Evolutionary conservation across 2,329 filamentous ascomycete species (phyloP), one percentile per base, ranked within the genome.

Genomic region (Venturia pyrina): DNA sequence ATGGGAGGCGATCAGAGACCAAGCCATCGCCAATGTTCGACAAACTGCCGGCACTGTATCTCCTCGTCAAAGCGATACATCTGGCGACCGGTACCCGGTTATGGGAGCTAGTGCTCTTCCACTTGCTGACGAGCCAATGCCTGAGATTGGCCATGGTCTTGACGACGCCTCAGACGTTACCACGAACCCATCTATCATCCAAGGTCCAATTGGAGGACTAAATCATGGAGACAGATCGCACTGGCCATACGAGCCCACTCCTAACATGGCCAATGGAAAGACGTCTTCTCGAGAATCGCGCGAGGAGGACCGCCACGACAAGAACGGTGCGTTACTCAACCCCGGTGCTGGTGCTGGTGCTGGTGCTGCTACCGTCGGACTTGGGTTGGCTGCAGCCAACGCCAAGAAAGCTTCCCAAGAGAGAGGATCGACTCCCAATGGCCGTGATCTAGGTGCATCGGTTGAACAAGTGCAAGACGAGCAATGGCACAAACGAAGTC

Each of bases 171-270:
- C 81, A 28, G 91, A 96, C 68, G 83, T 91, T 19, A 88, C 86
- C 59, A 96, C 92, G 21, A 96, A 96, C 72, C 91, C 91, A 2
- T 96, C 93, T 0, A 82, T 93, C 62, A 86, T 96, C 50, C 85
- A 92, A 69, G 91, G 89, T 21, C 88, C 87, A 0, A 83, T 89
- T 62, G 87, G 85, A 63, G 85, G 84, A 43, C 73, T 78, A 34
- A 74, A 79, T 59, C 79, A 80, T 69, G 79, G 78, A 60, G 77
- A 76, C 67, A 75, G 75, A 28, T 81, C 83, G 62, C 79, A 82
- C 65, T 87, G 84, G 80, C 81, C 81, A 41, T 84, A 84, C 65
- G 79, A 84, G 65, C 76, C 80, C 13, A 86, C 85, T 1, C 84
- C 85, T 1, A 76, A 74, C 66, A 68, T 68, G 64, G 46, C 72